Evolutionary conservation across 139 green algal species (phyloP), one percentile per base, ranked within the genome.

Genomic region (Asterochloris erici): DNA sequence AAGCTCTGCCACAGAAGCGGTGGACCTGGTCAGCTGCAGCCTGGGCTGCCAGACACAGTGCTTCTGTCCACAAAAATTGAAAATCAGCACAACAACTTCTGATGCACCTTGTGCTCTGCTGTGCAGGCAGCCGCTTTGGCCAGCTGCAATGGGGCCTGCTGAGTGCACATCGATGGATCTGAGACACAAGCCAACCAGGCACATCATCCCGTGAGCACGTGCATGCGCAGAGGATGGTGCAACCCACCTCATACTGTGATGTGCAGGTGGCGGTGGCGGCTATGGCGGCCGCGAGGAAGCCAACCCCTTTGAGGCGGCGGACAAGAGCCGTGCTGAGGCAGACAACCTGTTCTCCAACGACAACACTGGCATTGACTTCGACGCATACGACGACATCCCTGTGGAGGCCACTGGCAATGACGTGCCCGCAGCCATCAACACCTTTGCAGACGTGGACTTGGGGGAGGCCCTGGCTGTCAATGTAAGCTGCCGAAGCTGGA

Each of bases 281-380:
- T 79, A 84, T 28, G 60, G 71, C 1, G 68, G 61, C 27, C 68
- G 64, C 64, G 66, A 27, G 71, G 73, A 62, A 26, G 88, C 88
- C 24, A 87, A 94, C 71, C 91, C 92, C 11, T 94, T 94, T 81
- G 89, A 82, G 10, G 80, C 88, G 80, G 84, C 89, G 26, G 91
- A 93, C 11, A 68, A 80, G 23, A 79, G 84, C 64, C 94, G 95
- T 84, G 85, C 90, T 2, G 92, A 95, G 73, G 90, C 85, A 69
- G 91, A 95, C 81, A 78, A 81, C 61, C 79, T 98, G 62, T 98
- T 98, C 76, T 71, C 74, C 10, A 85, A 83, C 0, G 94, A 98
- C 90, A 98, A 98, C 91, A 98, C 96, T 1, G 97, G 95, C 70
- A 99, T 99, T 83, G 95, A 99, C 90, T 99, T 99, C 84, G 93